phyloP scores from a whole-genome alignment of 208 protist species.

The Trypanosoma grayi region DNA sequence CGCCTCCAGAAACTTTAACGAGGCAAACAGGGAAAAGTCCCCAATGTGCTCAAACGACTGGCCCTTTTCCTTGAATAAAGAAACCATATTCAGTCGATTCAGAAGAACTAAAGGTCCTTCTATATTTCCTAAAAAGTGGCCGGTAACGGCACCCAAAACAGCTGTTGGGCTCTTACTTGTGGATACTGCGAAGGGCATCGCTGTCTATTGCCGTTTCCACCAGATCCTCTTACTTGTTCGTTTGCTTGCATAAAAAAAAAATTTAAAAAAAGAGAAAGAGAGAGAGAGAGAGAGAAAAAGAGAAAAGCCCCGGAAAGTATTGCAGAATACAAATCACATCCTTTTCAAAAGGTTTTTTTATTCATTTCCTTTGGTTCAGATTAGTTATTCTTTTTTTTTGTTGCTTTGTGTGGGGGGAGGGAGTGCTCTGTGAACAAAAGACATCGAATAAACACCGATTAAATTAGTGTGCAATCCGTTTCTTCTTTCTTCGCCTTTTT shows the following conservation, averaged over 20 bases:
- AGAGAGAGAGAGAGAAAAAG: constrained; percentile 3
- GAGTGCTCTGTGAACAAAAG: too few relatives aligned
- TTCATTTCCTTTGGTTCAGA: too few relatives aligned
- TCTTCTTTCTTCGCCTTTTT: too few relatives aligned
- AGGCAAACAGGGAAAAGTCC: constrained; percentile 59
- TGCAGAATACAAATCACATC: neutral
- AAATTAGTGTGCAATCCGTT: too few relatives aligned
- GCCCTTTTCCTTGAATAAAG: constrained; percentile 34
- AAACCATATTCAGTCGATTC: constrained; percentile 55
- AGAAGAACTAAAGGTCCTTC: constrained; percentile 34
- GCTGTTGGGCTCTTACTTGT: constrained; percentile 55
- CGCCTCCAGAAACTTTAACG: constrained; percentile 64
- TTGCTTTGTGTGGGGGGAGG: too few relatives aligned
- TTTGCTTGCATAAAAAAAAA: too few relatives aligned
- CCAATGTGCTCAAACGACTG: constrained; percentile 31
- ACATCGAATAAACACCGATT: too few relatives aligned
- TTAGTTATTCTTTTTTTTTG: too few relatives aligned
- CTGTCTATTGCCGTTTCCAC: neutral
- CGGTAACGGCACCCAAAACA: constrained; percentile 39
- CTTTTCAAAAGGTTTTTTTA: too few relatives aligned
- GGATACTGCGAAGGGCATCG: constrained; percentile 50
- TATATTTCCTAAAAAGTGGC: constrained; percentile 30
- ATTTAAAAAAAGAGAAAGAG: constrained; percentile 6
- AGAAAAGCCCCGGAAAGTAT: neutral
- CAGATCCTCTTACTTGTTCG: neutral